Conservation (phyloP, 2,329 filamentous ascomycete species). For the Scortechinia acanthostroma region DNA sequence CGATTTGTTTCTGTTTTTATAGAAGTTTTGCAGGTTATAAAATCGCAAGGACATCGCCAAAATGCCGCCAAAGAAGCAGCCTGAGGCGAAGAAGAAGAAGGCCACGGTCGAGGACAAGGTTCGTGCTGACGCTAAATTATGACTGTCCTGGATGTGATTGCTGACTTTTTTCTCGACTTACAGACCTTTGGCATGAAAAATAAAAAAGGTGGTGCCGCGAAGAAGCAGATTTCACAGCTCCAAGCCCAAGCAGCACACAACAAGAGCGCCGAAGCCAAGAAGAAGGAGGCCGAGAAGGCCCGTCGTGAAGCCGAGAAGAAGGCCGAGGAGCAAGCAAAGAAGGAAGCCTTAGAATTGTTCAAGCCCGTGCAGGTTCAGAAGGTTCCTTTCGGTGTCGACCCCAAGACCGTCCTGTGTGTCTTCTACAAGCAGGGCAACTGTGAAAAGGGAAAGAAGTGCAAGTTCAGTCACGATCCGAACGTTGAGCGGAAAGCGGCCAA, state of each 20-base stretch:
- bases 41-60: background rate
- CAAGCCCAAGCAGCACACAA: constrained; percentile 65
- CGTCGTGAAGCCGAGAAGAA: constrained; percentile 79
- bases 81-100: constrained; percentile 1
- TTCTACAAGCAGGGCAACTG: constrained; percentile 97
- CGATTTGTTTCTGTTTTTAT: constrained; percentile 2
- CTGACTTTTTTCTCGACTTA: background rate
- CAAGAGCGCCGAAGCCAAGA: constrained; percentile 59
- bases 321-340: constrained; percentile 77
- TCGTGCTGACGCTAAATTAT: background rate
- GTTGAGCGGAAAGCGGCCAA: constrained; percentile 90
- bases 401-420: constrained; percentile 91
- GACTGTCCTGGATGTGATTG: background rate
- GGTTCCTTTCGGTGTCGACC: constrained; percentile 93
- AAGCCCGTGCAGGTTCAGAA: constrained; percentile 93
- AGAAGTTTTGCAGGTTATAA: no score
- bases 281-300: constrained; percentile 39
- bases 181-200: constrained; percentile 99
- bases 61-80: constrained; percentile 1
- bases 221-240: constrained; percentile 85
- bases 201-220: constrained; percentile 87
- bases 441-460: constrained; percentile 96
- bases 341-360: constrained; percentile 74
- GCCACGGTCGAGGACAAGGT: background rate
- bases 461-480: constrained; percentile 87